Base-by-base conservation (phyloP, 192 early-diverging fungal species). In the Cetraspora pellucida region DNA sequence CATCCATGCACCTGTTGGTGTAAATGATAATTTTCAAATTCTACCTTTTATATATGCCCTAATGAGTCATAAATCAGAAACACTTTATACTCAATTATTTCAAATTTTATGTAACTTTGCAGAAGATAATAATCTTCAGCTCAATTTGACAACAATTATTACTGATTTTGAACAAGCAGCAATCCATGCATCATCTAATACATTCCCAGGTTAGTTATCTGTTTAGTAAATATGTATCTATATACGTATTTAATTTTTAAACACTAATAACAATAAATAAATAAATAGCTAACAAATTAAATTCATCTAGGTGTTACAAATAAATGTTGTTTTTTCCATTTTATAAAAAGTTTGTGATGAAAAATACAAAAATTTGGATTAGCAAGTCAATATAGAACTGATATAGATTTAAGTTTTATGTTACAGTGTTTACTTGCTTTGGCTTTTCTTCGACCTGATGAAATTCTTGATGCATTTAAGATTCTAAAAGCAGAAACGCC, bases 111-210 rank as follows among this genome's bases (percentile, higher is more conserved):
- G 11, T 52, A 16, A 54, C 21, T 71, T 66, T 21, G 31, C 37
- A 49, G 69, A 50, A 52, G 50, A 71, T 52, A 47, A 52, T n/a
- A 0, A 71, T 17, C 25, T 71, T 54, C 2, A 50, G 50, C 23
- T 71, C 14, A 27, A 13, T 0, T 23, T 46, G 14, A 30, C 45
- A 17, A 52, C 16, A 27, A 54, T 71, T 2, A 27, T 71, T 23
- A 54, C 69, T 1, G 25, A 71, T 71, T 71, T 71, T 71, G 69
- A 71, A 28, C n/a, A 50, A 7, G 28, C 49, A 52, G 46, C 69
- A 11, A 71, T 71, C 16, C 14, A 52, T 54, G 49, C 49, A 21
- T 47, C 49, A 5, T 2, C 1, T 54, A 13, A 16, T 31, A 23
- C 4, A 52, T 71, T 30, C 28, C 49, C 23, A 21, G n/a, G n/a